Evolutionary conservation across 305 asterid species (phyloP).

Genomic region (Fraxinus floribunda): DNA sequence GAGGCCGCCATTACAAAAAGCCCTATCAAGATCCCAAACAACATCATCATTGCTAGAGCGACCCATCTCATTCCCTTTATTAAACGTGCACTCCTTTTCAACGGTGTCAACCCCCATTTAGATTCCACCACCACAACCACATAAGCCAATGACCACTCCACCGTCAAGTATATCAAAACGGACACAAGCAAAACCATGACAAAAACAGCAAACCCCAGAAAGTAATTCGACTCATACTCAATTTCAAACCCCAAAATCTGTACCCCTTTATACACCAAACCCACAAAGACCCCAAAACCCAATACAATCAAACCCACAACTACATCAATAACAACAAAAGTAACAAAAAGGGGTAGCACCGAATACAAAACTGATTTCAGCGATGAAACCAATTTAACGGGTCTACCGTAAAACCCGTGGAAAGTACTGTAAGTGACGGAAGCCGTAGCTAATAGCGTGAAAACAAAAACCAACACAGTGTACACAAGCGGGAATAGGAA

Average conservation of each 20-base stretch:
- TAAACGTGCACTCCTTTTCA: constrained; percentile 59
- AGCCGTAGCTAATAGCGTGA: constrained; percentile 39
- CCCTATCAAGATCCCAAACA: constrained; percentile 33
- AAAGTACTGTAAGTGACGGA: constrained; percentile 62
- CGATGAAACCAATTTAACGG: constrained; percentile 51
- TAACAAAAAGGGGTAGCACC: constrained; percentile 54
- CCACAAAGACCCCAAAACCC: constrained; percentile 18
- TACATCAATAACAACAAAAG: constrained; percentile 24
- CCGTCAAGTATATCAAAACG: constrained; percentile 39
- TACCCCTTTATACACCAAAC: constrained; percentile 22
- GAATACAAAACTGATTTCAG: constrained; percentile 47
- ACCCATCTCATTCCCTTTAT: constrained; percentile 62
- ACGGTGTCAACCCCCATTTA: constrained; percentile 64
- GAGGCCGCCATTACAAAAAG: constrained; percentile 35
- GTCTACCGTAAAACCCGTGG: constrained; percentile 70
- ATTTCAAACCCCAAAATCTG: constrained; percentile 37
- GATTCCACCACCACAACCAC: constrained; percentile 73
- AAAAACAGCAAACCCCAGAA: constrained; percentile 23
- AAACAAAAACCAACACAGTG: constrained; percentile 27
- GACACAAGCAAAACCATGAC: constrained; percentile 17
- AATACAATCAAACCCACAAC: constrained; percentile 22
- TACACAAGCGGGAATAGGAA: constrained; percentile 28
- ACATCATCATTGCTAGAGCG: constrained; percentile 33
- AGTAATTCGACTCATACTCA: constrained; percentile 25
- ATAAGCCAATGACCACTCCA: constrained; percentile 49